Conservation (phyloP, 371 early-diverging fungal species). For the Rhizopus arrhizus region DNA sequence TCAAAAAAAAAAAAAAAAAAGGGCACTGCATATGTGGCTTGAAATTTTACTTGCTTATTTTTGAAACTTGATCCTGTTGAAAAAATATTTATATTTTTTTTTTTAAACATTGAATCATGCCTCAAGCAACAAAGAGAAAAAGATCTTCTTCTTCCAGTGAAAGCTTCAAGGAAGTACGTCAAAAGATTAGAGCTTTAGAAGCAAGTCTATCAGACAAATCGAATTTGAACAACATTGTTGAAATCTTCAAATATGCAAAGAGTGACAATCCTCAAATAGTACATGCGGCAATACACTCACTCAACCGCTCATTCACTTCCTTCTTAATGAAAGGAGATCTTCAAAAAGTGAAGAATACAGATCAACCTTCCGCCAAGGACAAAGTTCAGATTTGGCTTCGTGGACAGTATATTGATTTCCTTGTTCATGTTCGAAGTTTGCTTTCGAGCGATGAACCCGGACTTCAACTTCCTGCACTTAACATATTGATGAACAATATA, state of each 20-base stretch:
- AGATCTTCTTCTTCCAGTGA: constrained; percentile 17
- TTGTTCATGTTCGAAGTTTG: constrained; percentile 50
- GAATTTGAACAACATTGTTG: constrained; percentile 63
- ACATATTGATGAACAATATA: constrained; percentile 65
- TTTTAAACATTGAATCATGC: constrained; percentile 10
- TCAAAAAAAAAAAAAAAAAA: too few species aligned
- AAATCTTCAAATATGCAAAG: constrained; percentile 54
- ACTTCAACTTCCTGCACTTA: constrained; percentile 75
- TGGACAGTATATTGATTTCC: constrained; percentile 67
- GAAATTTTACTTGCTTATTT: not conserved
- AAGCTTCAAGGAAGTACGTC: constrained; percentile 28
- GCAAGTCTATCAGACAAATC: constrained; percentile 56
- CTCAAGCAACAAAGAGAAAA: constrained; percentile 26
- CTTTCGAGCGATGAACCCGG: constrained; percentile 69
- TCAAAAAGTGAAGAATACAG: constrained; percentile 40
- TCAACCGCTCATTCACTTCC: constrained; percentile 70
- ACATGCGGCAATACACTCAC: constrained; percentile 70
- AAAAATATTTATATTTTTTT: not conserved
- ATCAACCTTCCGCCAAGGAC: constrained; percentile 40
- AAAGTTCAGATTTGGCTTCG: constrained; percentile 77
- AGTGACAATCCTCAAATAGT: constrained; percentile 31
- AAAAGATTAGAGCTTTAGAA: constrained; percentile 56
- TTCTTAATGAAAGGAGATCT: constrained; percentile 71
- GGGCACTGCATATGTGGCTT: too few species aligned
- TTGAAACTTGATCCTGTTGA: too few species aligned